Conservation (phyloP, 2,329 filamentous ascomycete genomes). For the Talaromyces sp. region DNA sequence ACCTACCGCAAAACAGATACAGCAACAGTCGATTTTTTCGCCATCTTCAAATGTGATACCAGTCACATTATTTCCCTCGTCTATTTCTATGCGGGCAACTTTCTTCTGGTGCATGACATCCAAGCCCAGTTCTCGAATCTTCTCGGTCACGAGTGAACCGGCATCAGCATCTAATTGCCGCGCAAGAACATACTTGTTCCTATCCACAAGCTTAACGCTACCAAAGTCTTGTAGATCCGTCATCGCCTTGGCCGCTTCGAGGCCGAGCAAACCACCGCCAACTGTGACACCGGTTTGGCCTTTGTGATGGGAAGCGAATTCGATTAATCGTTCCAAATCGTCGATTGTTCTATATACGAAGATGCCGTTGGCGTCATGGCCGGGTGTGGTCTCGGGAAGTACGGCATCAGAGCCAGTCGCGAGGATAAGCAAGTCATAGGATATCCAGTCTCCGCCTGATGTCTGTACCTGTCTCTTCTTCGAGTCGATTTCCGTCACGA, state of each 20-base stretch:
- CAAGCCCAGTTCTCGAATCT: constrained; percentile 72
- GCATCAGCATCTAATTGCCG: constrained; percentile 79
- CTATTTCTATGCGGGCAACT: constrained; percentile 67
- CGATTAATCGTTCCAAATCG: constrained; percentile 72
- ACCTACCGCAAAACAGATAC: constrained; percentile 73
- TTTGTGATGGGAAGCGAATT: constrained; percentile 63
- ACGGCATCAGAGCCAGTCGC: constrained; percentile 84
- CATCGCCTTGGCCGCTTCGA: constrained; percentile 91
- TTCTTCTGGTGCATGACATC: constrained; percentile 75
- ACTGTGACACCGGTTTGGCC: constrained; percentile 72
- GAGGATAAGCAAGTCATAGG: constrained; percentile 77
- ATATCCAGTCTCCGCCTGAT: constrained; percentile 63
- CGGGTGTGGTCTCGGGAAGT: constrained; percentile 67
- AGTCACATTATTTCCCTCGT: constrained; percentile 63
- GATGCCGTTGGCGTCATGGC: constrained; percentile 73
- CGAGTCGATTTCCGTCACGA: constrained; percentile 64
- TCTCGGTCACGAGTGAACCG: constrained; percentile 74
- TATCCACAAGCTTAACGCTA: constrained; percentile 73
- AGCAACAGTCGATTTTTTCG: constrained; percentile 70
- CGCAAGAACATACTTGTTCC: constrained; percentile 77
- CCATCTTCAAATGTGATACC: constrained; percentile 80
- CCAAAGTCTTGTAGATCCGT: constrained; percentile 73
- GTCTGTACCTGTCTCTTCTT: constrained; percentile 65
- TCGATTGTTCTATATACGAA: constrained; percentile 88
- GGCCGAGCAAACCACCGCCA: constrained; percentile 76